These are phyloP conservation scores for Punctularia strigosozonata DNA, from an alignment of 768 basidiomycete species.

Conservation along the genomic window DNA sequence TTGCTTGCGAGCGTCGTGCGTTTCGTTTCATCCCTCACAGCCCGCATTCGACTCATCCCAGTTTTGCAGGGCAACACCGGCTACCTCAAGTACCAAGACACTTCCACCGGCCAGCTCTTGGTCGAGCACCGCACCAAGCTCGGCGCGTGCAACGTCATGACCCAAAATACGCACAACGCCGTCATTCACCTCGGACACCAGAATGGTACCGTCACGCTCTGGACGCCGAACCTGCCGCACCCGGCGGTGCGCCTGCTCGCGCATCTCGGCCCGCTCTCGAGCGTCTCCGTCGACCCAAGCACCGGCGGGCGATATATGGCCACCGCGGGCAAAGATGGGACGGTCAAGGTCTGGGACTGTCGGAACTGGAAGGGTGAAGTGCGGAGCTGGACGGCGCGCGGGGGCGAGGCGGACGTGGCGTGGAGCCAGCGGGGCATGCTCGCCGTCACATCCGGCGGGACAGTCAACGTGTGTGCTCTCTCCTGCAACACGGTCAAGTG, in stretches of 20 bases:
- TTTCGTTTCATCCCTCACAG: constrained; percentile 6
- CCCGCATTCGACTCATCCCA: neutral
- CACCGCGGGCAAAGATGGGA: constrained; percentile 78
- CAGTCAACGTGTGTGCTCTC: constrained; percentile 55
- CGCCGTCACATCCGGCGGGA: constrained; percentile 72
- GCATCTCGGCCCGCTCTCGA: constrained; percentile 78
- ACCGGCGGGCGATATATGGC: constrained; percentile 85
- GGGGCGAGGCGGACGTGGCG: constrained; percentile 55
- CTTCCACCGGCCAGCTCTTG: constrained; percentile 81
- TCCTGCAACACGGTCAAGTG: neutral
- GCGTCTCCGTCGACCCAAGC: constrained; percentile 76
- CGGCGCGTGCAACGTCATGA: constrained; percentile 74
- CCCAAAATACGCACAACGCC: constrained; percentile 88
- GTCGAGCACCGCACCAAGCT: constrained; percentile 80
- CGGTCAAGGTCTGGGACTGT: constrained; percentile 94
- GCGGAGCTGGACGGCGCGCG: constrained; percentile 63
- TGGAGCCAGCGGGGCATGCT: constrained; percentile 84
- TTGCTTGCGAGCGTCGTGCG: constrained; percentile 75
- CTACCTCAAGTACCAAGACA: constrained; percentile 93
- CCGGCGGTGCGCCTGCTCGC: constrained; percentile 88
- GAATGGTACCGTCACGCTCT: constrained; percentile 91
- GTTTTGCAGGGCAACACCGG: constrained; percentile 66
- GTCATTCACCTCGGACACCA: constrained; percentile 92
- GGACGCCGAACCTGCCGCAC: constrained; percentile 91
- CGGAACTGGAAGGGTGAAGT: constrained; percentile 90